These are phyloP conservation scores for Phaeosphaeria sp. DNA, from an alignment of 2,329 filamentous ascomycete species.

Conservation along the genomic window DNA sequence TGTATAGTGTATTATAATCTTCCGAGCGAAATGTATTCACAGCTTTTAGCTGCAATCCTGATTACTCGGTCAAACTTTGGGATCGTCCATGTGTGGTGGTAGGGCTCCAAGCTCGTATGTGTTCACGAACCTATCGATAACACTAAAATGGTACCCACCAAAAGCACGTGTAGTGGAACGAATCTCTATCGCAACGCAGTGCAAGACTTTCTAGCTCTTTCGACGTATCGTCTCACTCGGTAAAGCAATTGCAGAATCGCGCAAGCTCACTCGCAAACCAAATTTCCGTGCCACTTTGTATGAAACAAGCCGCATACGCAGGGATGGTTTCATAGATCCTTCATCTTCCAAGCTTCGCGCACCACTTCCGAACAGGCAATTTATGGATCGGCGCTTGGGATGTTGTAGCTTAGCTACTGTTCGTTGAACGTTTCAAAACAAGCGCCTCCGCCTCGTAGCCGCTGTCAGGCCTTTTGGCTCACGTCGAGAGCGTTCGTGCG, in stretches of 20 bases:
- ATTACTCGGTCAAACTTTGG: neutral
- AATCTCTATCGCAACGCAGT: too few relatives aligned
- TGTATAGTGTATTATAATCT: neutral
- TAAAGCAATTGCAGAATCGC: neutral
- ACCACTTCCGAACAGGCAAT: conserved; percentile 7
- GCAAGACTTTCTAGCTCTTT: too few relatives aligned
- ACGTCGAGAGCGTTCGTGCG: conserved; percentile 14
- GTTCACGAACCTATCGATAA: too few relatives aligned
- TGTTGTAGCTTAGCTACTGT: conserved; percentile 19
- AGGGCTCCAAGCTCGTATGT: too few relatives aligned
- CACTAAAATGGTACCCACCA: too few relatives aligned
- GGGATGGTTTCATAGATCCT: neutral
- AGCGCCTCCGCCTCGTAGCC: conserved; percentile 16
- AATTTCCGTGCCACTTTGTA: neutral
- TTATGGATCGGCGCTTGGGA: neutral
- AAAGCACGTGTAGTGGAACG: too few relatives aligned
- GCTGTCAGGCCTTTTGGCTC: conserved; percentile 16
- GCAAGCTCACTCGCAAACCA: neutral
- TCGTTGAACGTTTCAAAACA: conserved; percentile 12
- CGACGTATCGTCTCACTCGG: too few relatives aligned
- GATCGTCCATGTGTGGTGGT: neutral
- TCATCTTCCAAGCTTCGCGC: neutral
- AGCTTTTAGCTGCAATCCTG: neutral
- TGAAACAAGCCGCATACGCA: neutral
- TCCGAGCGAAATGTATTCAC: neutral